A percentile compares a stretch with the other conserved stretches of the same genome.
These are phyloP conservation scores for Bipolaris cookei DNA, from an alignment of 2,329 filamentous ascomycete species.

Conservation along the genomic window DNA sequence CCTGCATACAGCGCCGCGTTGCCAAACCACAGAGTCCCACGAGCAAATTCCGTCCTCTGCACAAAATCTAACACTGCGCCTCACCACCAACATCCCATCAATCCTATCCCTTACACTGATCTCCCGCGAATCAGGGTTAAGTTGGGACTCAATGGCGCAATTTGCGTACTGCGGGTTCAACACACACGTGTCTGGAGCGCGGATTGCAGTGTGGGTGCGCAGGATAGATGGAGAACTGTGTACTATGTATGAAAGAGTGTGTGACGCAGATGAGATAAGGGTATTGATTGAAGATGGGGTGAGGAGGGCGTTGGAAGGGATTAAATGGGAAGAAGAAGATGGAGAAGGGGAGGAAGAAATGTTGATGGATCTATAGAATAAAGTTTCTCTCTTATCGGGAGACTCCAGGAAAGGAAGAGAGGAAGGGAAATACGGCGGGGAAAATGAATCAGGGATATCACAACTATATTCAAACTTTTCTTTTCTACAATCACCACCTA, in stretches of 20 bases:
- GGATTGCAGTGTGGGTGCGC: slow-evolving; percentile 23
- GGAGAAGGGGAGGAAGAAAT: slow-evolving; percentile 28
- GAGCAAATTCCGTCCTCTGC: no score
- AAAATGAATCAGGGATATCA: background rate
- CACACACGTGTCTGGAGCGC: slow-evolving; percentile 1
- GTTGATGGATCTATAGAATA: slow-evolving; percentile 30
- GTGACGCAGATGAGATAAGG: slow-evolving; percentile 13
- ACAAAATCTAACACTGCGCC: background rate
- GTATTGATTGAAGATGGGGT: slow-evolving; percentile 25
- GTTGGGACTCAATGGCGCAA: slow-evolving; percentile 24
- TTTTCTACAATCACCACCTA: background rate
- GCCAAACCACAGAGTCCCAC: no score
- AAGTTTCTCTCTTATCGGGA: background rate
- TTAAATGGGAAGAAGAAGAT: background rate
- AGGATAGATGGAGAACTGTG: slow-evolving; percentile 24
- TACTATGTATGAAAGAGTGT: slow-evolving; percentile 10
- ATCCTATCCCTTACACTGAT: slow-evolving; percentile 9
- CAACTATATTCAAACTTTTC: background rate
- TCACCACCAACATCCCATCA: slow-evolving; percentile 8
- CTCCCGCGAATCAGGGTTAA: slow-evolving; percentile 27
- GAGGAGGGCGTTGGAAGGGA: slow-evolving; percentile 1
- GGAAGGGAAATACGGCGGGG: no score
- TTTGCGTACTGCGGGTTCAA: slow-evolving; percentile 21
- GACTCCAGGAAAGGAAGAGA: no score
- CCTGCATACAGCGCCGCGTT: no score